Evolutionary conservation across 192 early-diverging fungal genomes (phyloP), one percentile per base, ranked within the genome.

Genomic region (Coemansia sp.): DNA sequence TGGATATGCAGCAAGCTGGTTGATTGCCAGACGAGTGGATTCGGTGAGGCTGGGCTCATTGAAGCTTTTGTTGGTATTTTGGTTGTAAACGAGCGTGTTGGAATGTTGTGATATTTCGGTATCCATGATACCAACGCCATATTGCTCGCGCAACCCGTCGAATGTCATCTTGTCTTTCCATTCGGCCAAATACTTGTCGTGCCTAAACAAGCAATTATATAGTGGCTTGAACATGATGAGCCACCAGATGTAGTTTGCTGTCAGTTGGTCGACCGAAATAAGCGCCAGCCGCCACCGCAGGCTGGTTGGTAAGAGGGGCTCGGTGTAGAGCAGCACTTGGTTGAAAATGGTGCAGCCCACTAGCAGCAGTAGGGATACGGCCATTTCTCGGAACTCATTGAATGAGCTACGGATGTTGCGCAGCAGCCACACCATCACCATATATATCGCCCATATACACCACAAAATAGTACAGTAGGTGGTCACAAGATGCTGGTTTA

Each of bases 351-450:
- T 68, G 47, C 69, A 65, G 14, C 61, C 39, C 4, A 71, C 62
- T 12, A 68, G 57, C 33, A 63, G 50, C 3, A 54, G 30, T 19
- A 71, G 63, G 33, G 76, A 71, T 7, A 60, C 50, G 18, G 70
- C 57, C 61, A 79, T 69, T 57, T 71, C 65, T 26, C 65, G 63
- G 38, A 79, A 72, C 59, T 79, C 76, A 48, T 72, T 79, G 44
- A 79, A 79, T 41, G 69, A 72, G 59, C 69, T 79, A 50, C 70
- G 69, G 10, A 79, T 62, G 53, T 79, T 72, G 59, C 76, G 76
- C 50, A 79, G 55, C 7, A 79, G 54, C 60, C 65, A 79, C 43
- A 71, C 63, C 65, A 72, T 71, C 28, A 57, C 52, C 62, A 72
- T 72, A 31, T 66, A 68, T 2, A 68, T 51, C n/a, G 52, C 50